Conservation (phyloP, 768 basidiomycete species). For the Collybia mongolica region DNA sequence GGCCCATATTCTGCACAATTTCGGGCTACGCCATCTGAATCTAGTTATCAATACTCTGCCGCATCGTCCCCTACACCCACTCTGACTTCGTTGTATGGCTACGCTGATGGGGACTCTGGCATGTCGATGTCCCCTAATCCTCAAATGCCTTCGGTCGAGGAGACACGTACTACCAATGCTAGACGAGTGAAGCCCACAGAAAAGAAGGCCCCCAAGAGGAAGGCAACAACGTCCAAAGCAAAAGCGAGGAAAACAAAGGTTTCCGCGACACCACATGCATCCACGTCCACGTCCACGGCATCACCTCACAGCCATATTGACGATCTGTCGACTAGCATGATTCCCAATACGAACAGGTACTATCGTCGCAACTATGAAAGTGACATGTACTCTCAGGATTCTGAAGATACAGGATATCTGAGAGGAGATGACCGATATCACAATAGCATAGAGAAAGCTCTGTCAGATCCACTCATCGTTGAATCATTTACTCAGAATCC, state of each 20-base stretch:
- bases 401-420: neutral
- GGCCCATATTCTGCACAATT: constrained; percentile 41
- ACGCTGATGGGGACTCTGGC: neutral
- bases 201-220: neutral
- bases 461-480: too few species aligned
- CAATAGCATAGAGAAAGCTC: too few species aligned
- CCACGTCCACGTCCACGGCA: neutral
- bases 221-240: neutral
- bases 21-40: constrained; percentile 21
- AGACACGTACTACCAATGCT: neutral
- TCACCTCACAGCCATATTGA: neutral
- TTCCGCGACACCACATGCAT: neutral
- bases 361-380: constrained; percentile 34
- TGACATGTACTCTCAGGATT: constrained; percentile 2
- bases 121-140: neutral
- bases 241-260: neutral
- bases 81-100: neutral
- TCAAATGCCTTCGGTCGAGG: too few species aligned
- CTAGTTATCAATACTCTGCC: constrained; percentile 4
- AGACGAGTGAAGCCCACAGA: neutral
- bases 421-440: too few species aligned
- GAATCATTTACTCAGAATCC: too few species aligned
- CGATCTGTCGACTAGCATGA: constrained; percentile 6
- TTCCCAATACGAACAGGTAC: constrained; percentile 12
- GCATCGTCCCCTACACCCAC: constrained; percentile 3